These are phyloP conservation scores for Apophysomyces sp. DNA, from an alignment of 371 early-diverging fungal species.

Conservation along the genomic window DNA sequence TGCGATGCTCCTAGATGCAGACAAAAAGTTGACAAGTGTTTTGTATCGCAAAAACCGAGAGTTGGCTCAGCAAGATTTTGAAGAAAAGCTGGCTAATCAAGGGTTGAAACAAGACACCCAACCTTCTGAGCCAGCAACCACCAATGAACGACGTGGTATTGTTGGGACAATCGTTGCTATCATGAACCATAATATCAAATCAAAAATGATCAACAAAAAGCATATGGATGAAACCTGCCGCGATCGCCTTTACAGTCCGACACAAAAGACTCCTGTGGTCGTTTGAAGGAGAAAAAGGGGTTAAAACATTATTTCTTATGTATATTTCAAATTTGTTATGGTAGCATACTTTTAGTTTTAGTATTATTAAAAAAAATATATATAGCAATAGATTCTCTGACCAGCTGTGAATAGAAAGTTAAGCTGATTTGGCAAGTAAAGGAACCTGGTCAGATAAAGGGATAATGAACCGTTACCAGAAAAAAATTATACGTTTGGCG, in stretches of 20 bases:
- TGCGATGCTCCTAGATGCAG: conserved; percentile 31
- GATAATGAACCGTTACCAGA: no score
- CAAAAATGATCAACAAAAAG: conserved; percentile 9
- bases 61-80: not conserved
- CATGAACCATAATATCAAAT: conserved; percentile 26
- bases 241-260: not conserved
- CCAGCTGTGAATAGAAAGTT: no score
- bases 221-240: not conserved
- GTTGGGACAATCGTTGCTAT: conserved; percentile 19
- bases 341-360: no score
- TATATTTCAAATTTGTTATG: no score
- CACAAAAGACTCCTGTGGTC: not conserved
- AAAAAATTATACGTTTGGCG: no score
- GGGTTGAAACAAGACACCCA: not conserved
- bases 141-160: conserved; percentile 17
- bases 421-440: no score
- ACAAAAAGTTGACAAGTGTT: conserved; percentile 31
- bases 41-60: conserved; percentile 16
- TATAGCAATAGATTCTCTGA: no score
- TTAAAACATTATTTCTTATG: no score
- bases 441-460: no score
- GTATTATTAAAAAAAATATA: no score
- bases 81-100: not conserved
- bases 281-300: no score
- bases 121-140: not conserved